These are phyloP conservation scores for Thuidium tamariscinum DNA, from an alignment of 225 moss, liverwort and hornwort species.

Conservation along the genomic window DNA sequence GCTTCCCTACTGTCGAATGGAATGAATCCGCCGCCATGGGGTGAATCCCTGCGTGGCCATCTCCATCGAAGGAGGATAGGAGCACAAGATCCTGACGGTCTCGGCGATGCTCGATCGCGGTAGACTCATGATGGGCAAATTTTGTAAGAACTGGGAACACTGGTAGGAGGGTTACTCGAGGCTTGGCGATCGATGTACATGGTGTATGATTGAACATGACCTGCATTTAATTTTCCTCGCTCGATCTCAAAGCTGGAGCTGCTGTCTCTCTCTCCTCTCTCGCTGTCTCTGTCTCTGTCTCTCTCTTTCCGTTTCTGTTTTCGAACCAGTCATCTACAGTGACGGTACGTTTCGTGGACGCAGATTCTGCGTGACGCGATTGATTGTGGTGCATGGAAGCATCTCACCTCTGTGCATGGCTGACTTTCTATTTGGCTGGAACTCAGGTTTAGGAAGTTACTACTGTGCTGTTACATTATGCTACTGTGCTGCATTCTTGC, in stretches of 20 bases:
- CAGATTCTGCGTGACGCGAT: neutral
- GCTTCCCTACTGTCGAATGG: neutral
- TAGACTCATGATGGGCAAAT: slow-evolving; percentile 40
- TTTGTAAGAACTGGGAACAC: slow-evolving; percentile 34
- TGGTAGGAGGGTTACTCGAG: slow-evolving; percentile 16
- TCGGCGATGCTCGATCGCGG: neutral
- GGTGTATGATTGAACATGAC: slow-evolving; percentile 48
- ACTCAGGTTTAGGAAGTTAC: neutral
- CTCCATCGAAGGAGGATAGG: neutral
- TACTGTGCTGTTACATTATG: neutral
- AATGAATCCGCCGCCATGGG: neutral
- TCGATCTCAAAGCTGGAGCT: neutral
- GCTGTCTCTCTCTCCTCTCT: neutral
- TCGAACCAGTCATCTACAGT: neutral
- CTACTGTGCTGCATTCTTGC: neutral
- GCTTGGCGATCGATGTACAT: slow-evolving; percentile 42
- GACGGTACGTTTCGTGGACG: neutral
- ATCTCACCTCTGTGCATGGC: neutral
- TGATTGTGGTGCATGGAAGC: neutral
- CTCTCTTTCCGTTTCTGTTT: neutral
- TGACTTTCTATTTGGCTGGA: neutral
- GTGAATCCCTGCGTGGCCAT: neutral
- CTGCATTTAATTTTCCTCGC: slow-evolving; percentile 5
- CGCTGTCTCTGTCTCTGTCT: neutral
- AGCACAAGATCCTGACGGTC: slow-evolving; percentile 12